phyloP scores from a whole-genome alignment of 2,329 filamentous ascomycete genomes.

The Fusarium scirpi region DNA sequence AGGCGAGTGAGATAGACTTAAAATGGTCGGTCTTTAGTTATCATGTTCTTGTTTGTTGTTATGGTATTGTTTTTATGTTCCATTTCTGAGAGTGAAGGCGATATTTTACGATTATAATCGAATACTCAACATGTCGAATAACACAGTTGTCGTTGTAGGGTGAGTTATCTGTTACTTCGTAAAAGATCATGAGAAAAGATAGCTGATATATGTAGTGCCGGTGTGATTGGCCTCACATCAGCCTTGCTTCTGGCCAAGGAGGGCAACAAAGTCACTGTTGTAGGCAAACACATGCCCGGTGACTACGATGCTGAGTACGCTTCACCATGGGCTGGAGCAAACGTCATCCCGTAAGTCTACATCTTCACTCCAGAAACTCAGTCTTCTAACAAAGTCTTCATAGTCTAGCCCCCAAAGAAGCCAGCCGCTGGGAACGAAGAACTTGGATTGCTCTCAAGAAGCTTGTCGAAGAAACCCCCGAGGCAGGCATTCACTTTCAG shows the following conservation, averaged over 20 bases:
- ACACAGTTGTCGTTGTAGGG: slow-evolving; percentile 18
- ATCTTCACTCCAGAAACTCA: rapidly evolving
- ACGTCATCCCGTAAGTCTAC: slow-evolving; percentile 73
- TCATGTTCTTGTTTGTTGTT: neutral
- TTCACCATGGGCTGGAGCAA: slow-evolving; percentile 89
- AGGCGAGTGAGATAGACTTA: neutral
- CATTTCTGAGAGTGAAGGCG: neutral
- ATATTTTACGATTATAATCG: rapidly evolving
- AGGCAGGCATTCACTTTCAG: slow-evolving; percentile 85
- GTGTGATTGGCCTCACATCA: slow-evolving; percentile 64
- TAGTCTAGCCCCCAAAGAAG: slow-evolving; percentile 54
- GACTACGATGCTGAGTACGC: slow-evolving; percentile 93
- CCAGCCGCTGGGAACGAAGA: slow-evolving; percentile 68
- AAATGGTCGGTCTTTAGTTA: neutral
- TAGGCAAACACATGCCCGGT: slow-evolving; percentile 91
- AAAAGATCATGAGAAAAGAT: rapidly evolving
- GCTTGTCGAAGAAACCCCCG: slow-evolving; percentile 73
- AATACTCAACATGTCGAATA: slow-evolving; percentile 3
- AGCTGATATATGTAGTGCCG: slow-evolving; percentile 53
- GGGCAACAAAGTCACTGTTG: slow-evolving; percentile 71
- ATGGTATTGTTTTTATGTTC: neutral
- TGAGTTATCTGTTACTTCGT: neutral
- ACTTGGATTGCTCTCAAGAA: slow-evolving; percentile 74
- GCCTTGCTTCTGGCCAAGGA: slow-evolving; percentile 61
- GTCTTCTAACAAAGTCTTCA: slow-evolving; percentile 37